phyloP scores from a whole-genome alignment of 2,329 filamentous ascomycete species.

The Coniella lustricola region DNA sequence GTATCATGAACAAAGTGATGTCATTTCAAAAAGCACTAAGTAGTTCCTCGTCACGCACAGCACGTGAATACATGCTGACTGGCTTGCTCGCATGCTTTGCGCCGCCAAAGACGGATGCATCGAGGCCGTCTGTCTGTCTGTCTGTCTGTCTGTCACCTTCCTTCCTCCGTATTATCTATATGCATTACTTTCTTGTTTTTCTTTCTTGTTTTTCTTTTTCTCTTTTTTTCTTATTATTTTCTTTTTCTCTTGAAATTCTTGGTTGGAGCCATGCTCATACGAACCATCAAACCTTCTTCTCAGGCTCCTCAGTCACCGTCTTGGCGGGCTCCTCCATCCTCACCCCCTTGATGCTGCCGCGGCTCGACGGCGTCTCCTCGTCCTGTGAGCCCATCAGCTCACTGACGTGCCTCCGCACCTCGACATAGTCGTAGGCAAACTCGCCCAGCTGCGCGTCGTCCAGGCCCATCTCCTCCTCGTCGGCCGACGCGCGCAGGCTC shows the following conservation, averaged over 20 bases:
- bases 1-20: no score
- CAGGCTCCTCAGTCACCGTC: not conserved
- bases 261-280: not conserved
- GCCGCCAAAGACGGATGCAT: no score
- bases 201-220: not conserved
- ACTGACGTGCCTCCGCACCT: slow-evolving; percentile 58
- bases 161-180: no score
- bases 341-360: slow-evolving; percentile 17
- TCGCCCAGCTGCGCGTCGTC: slow-evolving; percentile 75
- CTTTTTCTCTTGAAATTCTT: not conserved
- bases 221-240: not conserved
- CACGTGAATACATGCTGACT: no score
- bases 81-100: no score
- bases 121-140: no score
- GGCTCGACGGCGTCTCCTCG: slow-evolving; percentile 14
- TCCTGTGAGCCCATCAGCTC: slow-evolving; percentile 22
- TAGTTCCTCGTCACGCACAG: no score
- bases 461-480: slow-evolving; percentile 62
- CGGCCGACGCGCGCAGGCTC: slow-evolving; percentile 58
- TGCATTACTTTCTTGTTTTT: not conserved
- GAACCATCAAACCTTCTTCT: slow-evolving; percentile 3
- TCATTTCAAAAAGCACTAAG: no score
- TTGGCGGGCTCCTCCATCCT: slow-evolving; percentile 2
- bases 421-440: slow-evolving; percentile 79
- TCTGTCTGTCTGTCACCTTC: no score